Evolutionary conservation across 371 early-diverging fungal species (phyloP).

Genomic region (Aphelidium insulamus): DNA sequence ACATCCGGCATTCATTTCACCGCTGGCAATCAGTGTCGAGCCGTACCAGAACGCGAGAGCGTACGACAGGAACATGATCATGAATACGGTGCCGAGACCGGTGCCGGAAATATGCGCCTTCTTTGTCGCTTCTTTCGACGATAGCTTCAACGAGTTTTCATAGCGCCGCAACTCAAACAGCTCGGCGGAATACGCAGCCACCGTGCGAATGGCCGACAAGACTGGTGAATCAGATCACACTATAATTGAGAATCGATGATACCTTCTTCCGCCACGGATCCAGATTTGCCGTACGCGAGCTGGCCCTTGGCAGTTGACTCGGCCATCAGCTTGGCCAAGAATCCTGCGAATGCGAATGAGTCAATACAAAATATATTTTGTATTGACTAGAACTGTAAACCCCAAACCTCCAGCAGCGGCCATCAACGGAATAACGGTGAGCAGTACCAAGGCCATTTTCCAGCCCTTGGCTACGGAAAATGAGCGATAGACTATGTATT

Average conservation of each 20-base stretch:
- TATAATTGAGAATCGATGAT: too few species aligned
- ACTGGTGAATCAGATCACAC: too few species aligned
- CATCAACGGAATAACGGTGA: conserved; percentile 24
- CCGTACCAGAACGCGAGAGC: conserved; percentile 41
- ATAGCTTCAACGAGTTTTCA: too few species aligned
- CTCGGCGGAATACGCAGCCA: too few species aligned
- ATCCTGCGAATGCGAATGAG: conserved; percentile 11
- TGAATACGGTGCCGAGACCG: conserved; percentile 19
- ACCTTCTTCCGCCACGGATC: too few species aligned
- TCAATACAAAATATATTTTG: conserved; percentile 1
- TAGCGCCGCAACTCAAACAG: too few species aligned
- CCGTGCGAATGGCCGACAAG: too few species aligned
- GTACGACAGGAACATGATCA: conserved; percentile 14
- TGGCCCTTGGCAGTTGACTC: too few species aligned
- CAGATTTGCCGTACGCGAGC: too few species aligned
- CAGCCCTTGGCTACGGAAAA: conserved; percentile 32
- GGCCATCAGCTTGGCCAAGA: conserved; percentile 46
- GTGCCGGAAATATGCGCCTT: conserved; percentile 22
- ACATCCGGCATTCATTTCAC: conserved; percentile 11
- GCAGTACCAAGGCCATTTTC: conserved; percentile 38
- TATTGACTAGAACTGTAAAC: not conserved
- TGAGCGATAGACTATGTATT: conserved; percentile 17
- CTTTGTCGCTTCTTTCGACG: conserved; percentile 28
- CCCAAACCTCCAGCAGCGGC: not conserved
- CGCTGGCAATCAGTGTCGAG: conserved; percentile 15